Evolutionary conservation across 1,284 basidiomycete genomes (phyloP).

Genomic region (Phellinidium pouzarii): DNA sequence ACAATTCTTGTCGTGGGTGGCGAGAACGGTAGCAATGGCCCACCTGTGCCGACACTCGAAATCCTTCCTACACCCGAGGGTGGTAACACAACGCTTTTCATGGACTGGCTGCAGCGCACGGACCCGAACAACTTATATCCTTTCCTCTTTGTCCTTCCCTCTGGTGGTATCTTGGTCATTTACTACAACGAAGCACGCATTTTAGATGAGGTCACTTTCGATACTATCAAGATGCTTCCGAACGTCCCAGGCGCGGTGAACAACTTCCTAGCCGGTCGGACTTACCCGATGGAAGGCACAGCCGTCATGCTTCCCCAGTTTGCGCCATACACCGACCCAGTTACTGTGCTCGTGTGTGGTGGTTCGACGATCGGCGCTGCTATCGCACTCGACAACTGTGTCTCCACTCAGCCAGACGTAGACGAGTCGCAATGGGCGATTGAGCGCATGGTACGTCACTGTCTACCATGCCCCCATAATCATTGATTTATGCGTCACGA

Average conservation of each 20-base stretch:
- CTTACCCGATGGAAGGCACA: conserved; percentile 72
- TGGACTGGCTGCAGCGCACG: conserved; percentile 49
- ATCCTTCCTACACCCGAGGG: conserved; percentile 42
- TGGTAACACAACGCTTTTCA: conserved; percentile 34
- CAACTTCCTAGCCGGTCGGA: conserved; percentile 63
- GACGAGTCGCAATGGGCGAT: conserved; percentile 53
- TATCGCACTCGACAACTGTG: conserved; percentile 63
- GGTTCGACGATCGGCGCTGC: conserved; percentile 54
- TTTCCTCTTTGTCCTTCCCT: conserved; percentile 64
- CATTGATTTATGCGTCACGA: background rate
- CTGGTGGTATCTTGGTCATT: conserved; percentile 56
- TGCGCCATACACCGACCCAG: conserved; percentile 65
- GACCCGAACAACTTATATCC: conserved; percentile 74
- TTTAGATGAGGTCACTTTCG: conserved; percentile 56
- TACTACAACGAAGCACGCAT: conserved; percentile 79
- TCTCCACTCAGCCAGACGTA: conserved; percentile 56
- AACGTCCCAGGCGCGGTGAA: conserved; percentile 73
- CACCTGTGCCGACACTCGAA: conserved; percentile 59
- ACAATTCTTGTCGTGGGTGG: conserved; percentile 68
- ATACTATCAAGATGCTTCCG: conserved; percentile 52
- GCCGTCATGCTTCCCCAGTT: conserved; percentile 62
- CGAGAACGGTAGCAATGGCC: conserved; percentile 61
- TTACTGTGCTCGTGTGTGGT: conserved; percentile 67
- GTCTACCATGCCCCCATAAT: background rate
- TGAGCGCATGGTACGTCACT: conserved; percentile 51